These are phyloP conservation scores for Alternaria panax DNA, from an alignment of 2,329 filamentous ascomycete species.

Conservation along the genomic window DNA sequence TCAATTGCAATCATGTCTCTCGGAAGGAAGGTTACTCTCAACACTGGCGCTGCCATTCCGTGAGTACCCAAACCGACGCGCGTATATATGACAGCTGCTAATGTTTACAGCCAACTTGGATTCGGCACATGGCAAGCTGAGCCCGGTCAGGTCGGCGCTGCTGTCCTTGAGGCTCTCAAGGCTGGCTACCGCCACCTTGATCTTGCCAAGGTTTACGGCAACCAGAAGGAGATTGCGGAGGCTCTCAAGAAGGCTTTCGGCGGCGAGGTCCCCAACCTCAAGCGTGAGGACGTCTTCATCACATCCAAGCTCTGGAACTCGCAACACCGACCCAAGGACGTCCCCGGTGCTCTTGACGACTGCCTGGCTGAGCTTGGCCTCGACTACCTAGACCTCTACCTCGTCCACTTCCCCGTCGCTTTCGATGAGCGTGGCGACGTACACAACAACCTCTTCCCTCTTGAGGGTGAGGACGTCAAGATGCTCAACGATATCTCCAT, in stretches of 20 bases:
- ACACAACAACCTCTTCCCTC: constrained; percentile 36
- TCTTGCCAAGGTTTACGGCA: constrained; percentile 42
- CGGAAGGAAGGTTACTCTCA: constrained; percentile 58
- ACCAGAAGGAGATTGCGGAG: constrained; percentile 40
- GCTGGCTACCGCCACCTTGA: constrained; percentile 43
- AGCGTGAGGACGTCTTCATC: constrained; percentile 51
- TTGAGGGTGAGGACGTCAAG: constrained; percentile 32
- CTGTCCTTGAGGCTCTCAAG: constrained; percentile 49
- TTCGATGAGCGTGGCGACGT: constrained; percentile 58
- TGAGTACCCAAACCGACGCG: constrained; percentile 65
- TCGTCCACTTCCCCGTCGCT: constrained; percentile 72
- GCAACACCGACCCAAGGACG: constrained; percentile 74
- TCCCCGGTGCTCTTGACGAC: constrained; percentile 74
- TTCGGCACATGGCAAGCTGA: constrained; percentile 46
- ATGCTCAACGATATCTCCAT: constrained; percentile 65
- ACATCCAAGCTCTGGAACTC: constrained; percentile 90
- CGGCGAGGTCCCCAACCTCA: constrained; percentile 57
- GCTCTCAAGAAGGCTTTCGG: constrained; percentile 39
- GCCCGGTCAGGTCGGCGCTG: constrained; percentile 49
- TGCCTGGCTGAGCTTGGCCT: constrained; percentile 78
- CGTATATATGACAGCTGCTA: constrained; percentile 57
- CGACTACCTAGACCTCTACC: constrained; percentile 89
- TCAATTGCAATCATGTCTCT: constrained; percentile 34
- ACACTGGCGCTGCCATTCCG: constrained; percentile 79
- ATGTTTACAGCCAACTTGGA: constrained; percentile 63